Evolutionary conservation across 495 filamentous ascomycete species (phyloP).

Genomic region (Pseudevernia furfuracea): DNA sequence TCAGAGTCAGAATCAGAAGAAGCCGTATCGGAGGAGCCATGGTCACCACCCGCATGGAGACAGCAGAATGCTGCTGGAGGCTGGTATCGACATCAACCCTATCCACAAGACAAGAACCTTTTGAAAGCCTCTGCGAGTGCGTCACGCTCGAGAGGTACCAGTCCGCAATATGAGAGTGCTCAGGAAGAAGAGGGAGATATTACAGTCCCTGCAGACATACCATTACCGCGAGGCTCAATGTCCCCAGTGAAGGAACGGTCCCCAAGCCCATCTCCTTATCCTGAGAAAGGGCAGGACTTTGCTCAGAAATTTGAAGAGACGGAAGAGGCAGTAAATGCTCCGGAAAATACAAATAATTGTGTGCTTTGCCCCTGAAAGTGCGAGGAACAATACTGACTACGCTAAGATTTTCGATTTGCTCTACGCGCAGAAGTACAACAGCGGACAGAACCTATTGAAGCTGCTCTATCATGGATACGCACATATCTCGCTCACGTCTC

Average conservation of each 20-base stretch:
- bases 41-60: constrained; percentile 55
- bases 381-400: constrained; percentile 16
- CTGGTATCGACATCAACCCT: constrained; percentile 56
- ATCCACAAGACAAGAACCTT: constrained; percentile 34
- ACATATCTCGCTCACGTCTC: constrained; percentile 48
- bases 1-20: constrained; percentile 43
- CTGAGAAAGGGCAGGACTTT: constrained; percentile 24
- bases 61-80: constrained; percentile 45
- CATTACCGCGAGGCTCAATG: constrained; percentile 44
- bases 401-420: constrained; percentile 74
- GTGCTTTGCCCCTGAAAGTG: constrained; percentile 25
- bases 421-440: constrained; percentile 81
- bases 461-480: constrained; percentile 56
- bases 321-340: constrained; percentile 29
- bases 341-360: constrained; percentile 50
- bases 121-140: constrained; percentile 43
- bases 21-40: constrained; percentile 37
- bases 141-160: constrained; percentile 45
- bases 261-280: constrained; percentile 40
- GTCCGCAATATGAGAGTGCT: constrained; percentile 46
- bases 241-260: constrained; percentile 47
- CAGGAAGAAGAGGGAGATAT: constrained; percentile 41
- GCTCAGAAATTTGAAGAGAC: constrained; percentile 26
- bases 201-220: constrained; percentile 51
- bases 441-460: constrained; percentile 74